phyloP scores from a whole-genome alignment of 2,329 filamentous ascomycete species.

The Berkeleyomyces rouxiae region DNA sequence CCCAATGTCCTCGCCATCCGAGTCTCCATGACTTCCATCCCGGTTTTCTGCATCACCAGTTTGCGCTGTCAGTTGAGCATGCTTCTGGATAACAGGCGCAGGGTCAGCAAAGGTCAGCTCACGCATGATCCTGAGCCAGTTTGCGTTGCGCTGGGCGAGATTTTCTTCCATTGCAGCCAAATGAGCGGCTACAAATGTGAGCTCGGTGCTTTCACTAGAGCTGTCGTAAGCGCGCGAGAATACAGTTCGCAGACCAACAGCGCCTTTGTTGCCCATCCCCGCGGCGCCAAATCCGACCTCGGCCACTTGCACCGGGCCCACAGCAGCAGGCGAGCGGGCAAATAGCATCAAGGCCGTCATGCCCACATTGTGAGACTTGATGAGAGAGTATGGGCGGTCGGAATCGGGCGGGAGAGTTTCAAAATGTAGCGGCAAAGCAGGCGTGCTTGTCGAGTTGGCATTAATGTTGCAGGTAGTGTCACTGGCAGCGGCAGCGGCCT shows the following conservation, averaged over 20 bases:
- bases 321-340: constrained; percentile 42
- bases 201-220: constrained; percentile 32
- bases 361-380: constrained; percentile 60
- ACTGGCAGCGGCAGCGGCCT: background rate
- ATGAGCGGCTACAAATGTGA: constrained; percentile 81
- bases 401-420: constrained; percentile 11
- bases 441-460: background rate
- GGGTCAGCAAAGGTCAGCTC: constrained; percentile 57
- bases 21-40: background rate
- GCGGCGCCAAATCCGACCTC: constrained; percentile 71
- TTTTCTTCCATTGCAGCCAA: constrained; percentile 76
- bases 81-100: constrained; percentile 22
- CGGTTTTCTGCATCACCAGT: background rate
- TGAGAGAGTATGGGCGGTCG: constrained; percentile 44
- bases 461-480: background rate
- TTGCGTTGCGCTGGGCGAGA: constrained; percentile 57
- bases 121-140: constrained; percentile 75
- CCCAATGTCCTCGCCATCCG: constrained; percentile 15
- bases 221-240: constrained; percentile 28
- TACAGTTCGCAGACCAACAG: constrained; percentile 59
- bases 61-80: background rate
- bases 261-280: constrained; percentile 92
- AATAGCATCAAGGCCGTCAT: constrained; percentile 87
- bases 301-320: constrained; percentile 55
- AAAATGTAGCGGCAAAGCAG: constrained; percentile 14